These are phyloP conservation scores for Saitozyma podzolica DNA, from an alignment of 768 basidiomycete species.

Conservation along the genomic window DNA sequence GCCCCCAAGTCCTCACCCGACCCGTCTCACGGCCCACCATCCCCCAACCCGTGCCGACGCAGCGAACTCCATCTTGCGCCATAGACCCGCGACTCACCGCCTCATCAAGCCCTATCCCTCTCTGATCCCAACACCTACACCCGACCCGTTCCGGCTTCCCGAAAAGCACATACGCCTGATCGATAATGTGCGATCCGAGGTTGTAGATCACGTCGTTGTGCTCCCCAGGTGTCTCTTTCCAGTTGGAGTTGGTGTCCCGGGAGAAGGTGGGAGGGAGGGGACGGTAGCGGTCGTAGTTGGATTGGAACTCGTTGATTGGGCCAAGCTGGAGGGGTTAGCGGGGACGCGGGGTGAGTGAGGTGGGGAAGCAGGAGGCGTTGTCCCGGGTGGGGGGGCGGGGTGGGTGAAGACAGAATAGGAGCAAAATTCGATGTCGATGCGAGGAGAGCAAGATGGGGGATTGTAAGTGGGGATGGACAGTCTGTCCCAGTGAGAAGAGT, in stretches of 20 bases:
- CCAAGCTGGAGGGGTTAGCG: constrained; percentile 56
- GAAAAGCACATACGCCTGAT: constrained; percentile 73
- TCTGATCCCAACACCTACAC: constrained; percentile 22
- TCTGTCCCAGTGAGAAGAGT: no score
- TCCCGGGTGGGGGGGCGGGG: background rate
- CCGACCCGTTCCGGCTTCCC: constrained; percentile 70
- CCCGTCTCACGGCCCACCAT: no score
- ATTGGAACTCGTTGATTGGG: constrained; percentile 33
- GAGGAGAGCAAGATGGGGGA: no score
- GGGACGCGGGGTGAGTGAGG: background rate
- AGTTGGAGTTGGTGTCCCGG: constrained; percentile 46
- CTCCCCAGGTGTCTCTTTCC: constrained; percentile 72
- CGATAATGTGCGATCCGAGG: constrained; percentile 76
- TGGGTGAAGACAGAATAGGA: background rate
- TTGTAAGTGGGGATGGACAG: no score
- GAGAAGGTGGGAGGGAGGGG: constrained; percentile 46
- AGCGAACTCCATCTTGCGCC: background rate
- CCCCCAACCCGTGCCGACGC: background rate
- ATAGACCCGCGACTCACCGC: constrained; percentile 34
- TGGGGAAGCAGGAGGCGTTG: background rate
- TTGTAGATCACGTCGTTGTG: constrained; percentile 72
- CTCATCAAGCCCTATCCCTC: constrained; percentile 53
- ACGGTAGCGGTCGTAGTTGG: constrained; percentile 61
- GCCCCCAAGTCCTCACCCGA: no score
- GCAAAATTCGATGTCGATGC: no score